Conservation (phyloP, 306 rosid genomes). For the Cicer chorassanicum region DNA sequence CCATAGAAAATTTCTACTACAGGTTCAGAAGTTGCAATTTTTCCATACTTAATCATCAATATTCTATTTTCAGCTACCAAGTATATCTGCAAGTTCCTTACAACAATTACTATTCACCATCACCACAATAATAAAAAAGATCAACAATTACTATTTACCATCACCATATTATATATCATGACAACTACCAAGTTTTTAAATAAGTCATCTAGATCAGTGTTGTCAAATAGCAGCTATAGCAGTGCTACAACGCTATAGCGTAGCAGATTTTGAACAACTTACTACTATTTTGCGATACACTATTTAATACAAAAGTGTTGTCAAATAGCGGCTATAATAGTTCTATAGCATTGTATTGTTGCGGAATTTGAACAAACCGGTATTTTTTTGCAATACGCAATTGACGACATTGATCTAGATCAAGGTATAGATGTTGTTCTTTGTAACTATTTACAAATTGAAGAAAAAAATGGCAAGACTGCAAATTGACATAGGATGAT, state of each 20-base stretch:
- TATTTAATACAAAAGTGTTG: no score
- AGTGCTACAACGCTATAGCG: no score
- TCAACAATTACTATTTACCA: neutral
- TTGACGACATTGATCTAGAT: neutral
- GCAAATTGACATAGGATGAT: neutral
- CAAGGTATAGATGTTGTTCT: neutral
- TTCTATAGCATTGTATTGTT: no score
- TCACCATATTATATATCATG: neutral
- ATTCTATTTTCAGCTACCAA: constrained; percentile 74
- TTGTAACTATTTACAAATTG: neutral
- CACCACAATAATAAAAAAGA: neutral
- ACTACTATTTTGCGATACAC: no score
- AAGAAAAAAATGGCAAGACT: neutral
- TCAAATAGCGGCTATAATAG: no score
- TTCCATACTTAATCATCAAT: constrained; percentile 57
- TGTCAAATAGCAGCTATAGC: no score
- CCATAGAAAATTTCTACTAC: constrained; percentile 57
- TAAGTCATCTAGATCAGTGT: no score
- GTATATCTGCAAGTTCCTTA: constrained; percentile 60
- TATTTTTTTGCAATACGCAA: no score
- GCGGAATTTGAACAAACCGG: no score
- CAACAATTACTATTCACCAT: constrained; percentile 18
- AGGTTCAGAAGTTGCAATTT: constrained; percentile 50
- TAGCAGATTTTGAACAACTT: no score
- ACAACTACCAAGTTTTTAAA: neutral